A percentile compares a stretch with the other conserved stretches of the same genome.
phyloP scores from a whole-genome alignment of 441 rosid species.

The Geranium incanum region DNA sequence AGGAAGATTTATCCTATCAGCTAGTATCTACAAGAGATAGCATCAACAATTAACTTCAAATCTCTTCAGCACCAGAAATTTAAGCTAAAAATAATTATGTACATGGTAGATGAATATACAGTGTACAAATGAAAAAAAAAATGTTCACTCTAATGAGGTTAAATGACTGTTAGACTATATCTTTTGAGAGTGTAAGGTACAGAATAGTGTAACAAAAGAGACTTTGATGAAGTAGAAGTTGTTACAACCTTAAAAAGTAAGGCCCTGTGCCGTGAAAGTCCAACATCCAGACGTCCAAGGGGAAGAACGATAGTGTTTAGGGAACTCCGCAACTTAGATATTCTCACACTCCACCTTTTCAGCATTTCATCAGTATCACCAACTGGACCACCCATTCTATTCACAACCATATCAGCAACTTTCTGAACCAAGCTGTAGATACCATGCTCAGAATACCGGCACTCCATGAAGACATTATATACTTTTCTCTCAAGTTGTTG shows the following conservation, averaged over 20 bases:
- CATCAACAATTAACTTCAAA: constrained; percentile 18
- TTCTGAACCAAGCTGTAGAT: constrained; percentile 61
- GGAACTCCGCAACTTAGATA: constrained; percentile 50
- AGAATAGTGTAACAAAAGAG: not conserved
- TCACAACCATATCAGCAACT: constrained; percentile 79
- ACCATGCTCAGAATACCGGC: constrained; percentile 35
- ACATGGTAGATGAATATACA: not conserved
- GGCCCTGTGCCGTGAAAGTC: constrained; percentile 97
- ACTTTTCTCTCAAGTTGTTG: constrained; percentile 66
- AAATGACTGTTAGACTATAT: not conserved
- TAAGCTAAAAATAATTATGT: not conserved
- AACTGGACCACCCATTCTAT: constrained; percentile 91
- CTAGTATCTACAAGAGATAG: constrained; percentile 60
- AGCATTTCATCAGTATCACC: constrained; percentile 74
- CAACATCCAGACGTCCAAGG: constrained; percentile 75
- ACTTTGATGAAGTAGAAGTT: constrained; percentile 1
- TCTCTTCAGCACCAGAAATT: not conserved
- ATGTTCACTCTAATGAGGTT: not conserved
- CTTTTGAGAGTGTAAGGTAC: not conserved
- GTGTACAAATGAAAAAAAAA: not conserved
- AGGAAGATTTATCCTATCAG: constrained; percentile 81
- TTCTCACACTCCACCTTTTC: constrained; percentile 63
- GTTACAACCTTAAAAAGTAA: constrained; percentile 84
- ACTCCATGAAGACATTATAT: constrained; percentile 38
- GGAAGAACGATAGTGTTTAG: constrained; percentile 67